Base-by-base conservation (phyloP, 2,329 filamentous ascomycete genomes). In the Bipolaris bicolor region DNA sequence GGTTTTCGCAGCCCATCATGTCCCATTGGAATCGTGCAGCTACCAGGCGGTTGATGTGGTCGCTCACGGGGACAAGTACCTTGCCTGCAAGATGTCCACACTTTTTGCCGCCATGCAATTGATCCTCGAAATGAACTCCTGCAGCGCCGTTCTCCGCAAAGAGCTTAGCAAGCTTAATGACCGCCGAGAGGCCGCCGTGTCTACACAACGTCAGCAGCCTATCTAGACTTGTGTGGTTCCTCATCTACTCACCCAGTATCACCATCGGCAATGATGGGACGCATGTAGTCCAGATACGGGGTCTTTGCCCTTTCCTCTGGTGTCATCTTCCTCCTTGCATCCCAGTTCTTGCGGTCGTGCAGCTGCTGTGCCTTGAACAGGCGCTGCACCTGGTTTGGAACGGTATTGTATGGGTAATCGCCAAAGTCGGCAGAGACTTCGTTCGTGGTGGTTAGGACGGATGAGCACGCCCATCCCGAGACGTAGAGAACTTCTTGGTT, bases 391-490 rank as follows among this genome's bases (percentile, higher is more conserved):
- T 98, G 95, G 79, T 98, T 98, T 7, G 95, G 95, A 4, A 99
- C 95, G 0, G 95, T 99, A 75, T 98, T 98, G 81, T 99, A 99
- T 0, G 95, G 95, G 76, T 99, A 99, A 78, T 99, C 95, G 70
- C 95, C 95, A 79, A 98, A 97, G 76, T 99, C 95, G 41, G 95
- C 91, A 0, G 92, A 97, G 26, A 99, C 95, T 77, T 99, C 95
- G 80, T 99, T 98, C 36, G 95, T 98, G 9, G 88, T 89, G 3
- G 94, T 98, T 44, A 99, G 82, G 18, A 97, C 86, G 0, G 92
- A 94, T 0, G 94, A 98, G 79, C 95, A 98, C 5, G 95, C 95
- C 95, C 95, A 99, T 61, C 95, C 95, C 0, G 93, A 97, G 62
- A 99, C 84, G 78, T 99, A 99, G 44, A 99, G 84, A 16, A 97